Evolutionary conservation across 495 filamentous ascomycete genomes (phyloP).

Genomic region (Podospora pseudocomata): DNA sequence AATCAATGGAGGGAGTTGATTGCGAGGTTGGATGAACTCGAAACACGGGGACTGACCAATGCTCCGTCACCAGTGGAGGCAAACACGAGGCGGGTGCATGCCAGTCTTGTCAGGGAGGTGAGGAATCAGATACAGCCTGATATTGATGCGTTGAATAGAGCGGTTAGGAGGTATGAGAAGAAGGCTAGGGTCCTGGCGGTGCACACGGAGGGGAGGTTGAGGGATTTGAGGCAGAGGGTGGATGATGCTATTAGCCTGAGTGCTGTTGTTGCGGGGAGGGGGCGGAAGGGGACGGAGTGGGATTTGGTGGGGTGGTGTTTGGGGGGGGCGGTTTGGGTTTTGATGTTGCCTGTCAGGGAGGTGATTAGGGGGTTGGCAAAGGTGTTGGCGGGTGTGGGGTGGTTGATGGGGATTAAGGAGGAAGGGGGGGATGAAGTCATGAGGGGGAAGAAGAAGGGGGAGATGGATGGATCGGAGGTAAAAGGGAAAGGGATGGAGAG

Average conservation of each 20-base stretch:
- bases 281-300: not conserved
- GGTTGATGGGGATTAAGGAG: not conserved
- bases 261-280: conserved; percentile 54
- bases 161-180: conserved; percentile 92
- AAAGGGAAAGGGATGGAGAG: not conserved
- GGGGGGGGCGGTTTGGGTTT: conserved; percentile 7
- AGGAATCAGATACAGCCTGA: conserved; percentile 69
- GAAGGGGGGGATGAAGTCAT: not conserved
- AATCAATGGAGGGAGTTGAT: conserved; percentile 55
- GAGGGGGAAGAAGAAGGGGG: not conserved
- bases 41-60: conserved; percentile 38
- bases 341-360: conserved; percentile 3
- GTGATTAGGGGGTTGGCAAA: not conserved
- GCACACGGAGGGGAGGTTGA: conserved; percentile 72
- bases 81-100: conserved; percentile 16
- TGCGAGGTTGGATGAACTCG: conserved; percentile 66
- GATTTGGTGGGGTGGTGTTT: not conserved
- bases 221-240: conserved; percentile 62
- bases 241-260: conserved; percentile 76
- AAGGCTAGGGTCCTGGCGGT: conserved; percentile 65
- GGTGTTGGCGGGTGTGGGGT: not conserved
- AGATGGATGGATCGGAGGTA: not conserved
- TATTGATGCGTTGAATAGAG: conserved; percentile 83
- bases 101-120: conserved; percentile 55
- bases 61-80: not conserved